Conservation (phyloP, 176 grass and related monocot genomes). For the Thalia dealbata region DNA sequence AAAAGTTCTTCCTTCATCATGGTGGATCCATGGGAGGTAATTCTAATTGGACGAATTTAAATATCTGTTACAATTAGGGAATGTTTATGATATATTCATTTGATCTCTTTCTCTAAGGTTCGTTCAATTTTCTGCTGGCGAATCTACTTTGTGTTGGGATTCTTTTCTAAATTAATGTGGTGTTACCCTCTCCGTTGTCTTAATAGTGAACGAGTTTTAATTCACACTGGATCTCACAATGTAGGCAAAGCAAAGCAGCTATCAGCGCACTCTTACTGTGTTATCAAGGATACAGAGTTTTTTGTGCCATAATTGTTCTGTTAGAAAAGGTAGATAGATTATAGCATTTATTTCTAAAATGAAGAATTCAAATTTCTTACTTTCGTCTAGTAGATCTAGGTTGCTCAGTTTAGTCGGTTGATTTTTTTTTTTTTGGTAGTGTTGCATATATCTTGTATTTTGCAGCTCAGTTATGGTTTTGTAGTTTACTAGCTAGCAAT, state of each 20-base stretch:
- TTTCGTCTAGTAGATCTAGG: too few relatives aligned
- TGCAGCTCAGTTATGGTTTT: too few relatives aligned
- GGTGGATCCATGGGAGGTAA: slow-evolving; percentile 93
- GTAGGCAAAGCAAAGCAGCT: slow-evolving; percentile 65
- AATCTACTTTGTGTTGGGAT: background rate
- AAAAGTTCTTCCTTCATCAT: slow-evolving; percentile 63
- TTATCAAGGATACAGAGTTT: slow-evolving; percentile 38
- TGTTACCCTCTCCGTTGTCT: background rate
- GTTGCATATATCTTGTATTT: background rate
- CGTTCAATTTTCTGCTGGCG: background rate
- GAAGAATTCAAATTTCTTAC: too few relatives aligned
- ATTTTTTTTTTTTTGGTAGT: background rate
- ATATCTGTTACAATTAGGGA: too few relatives aligned
- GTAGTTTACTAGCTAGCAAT: too few relatives aligned
- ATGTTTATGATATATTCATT: background rate
- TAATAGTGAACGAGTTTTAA: background rate
- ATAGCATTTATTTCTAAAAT: too few relatives aligned
- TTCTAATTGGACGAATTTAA: slow-evolving; percentile 7
- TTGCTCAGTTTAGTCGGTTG: background rate
- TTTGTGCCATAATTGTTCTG: slow-evolving; percentile 31
- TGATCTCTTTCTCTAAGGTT: background rate
- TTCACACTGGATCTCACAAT: too few relatives aligned
- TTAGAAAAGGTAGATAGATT: slow-evolving; percentile 35
- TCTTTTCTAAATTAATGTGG: background rate
- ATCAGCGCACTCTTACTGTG: slow-evolving; percentile 61